These are phyloP conservation scores for Hanseniaspora gamundiae DNA, from an alignment of 1,139 yeast genomes.

Conservation along the genomic window DNA sequence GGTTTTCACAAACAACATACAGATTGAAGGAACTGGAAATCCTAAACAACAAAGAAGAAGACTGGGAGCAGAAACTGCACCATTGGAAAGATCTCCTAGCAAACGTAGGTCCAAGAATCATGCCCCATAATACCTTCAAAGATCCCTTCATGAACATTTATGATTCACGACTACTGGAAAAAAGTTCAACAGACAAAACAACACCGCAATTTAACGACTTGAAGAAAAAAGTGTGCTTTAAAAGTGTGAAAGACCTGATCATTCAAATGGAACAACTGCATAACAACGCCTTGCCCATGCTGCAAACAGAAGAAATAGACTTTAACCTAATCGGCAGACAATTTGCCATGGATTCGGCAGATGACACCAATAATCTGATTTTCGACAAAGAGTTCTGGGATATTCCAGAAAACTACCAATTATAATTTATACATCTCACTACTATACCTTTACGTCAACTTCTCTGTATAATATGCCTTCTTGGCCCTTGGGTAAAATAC, in stretches of 20 bases:
- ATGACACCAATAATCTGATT: not conserved
- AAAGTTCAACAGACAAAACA: not conserved
- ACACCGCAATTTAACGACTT: not conserved
- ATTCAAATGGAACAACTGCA: not conserved
- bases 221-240: not conserved
- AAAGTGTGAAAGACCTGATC: not conserved
- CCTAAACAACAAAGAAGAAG: conserved; percentile 10
- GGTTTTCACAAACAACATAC: conserved; percentile 11
- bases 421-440: not conserved
- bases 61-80: conserved; percentile 10
- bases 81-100: conserved; percentile 10
- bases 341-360: not conserved
- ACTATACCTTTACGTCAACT: conserved; percentile 30
- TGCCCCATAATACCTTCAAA: conserved; percentile 12
- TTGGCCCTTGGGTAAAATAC: conserved; percentile 45
- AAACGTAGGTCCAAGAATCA: conserved; percentile 10
- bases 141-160: conserved; percentile 17
- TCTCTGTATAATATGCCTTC: conserved; percentile 55
- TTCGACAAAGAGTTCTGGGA: not conserved
- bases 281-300: not conserved
- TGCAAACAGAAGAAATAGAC: not conserved
- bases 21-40: conserved; percentile 21
- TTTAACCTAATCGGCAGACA: not conserved
- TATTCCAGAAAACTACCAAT: not conserved
- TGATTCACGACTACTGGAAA: conserved; percentile 11